Evolutionary conservation across 2,329 filamentous ascomycete species (phyloP).

Genomic region (Colletotrichum costaricense): DNA sequence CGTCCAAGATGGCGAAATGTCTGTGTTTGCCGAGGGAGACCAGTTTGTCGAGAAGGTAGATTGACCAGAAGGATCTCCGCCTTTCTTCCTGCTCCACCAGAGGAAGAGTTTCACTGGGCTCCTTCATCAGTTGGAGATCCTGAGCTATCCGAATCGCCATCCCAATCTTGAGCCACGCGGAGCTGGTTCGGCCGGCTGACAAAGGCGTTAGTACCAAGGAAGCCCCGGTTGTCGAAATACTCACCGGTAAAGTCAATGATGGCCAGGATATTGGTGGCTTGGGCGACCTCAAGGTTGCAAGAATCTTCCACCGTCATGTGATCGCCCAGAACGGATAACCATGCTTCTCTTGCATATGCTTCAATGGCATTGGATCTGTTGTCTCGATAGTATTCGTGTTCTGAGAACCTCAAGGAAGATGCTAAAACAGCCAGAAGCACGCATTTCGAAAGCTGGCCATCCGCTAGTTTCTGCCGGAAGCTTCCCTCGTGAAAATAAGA

Average conservation of each 20-base stretch:
- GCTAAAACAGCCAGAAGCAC: too few relatives aligned
- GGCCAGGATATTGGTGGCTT: too few relatives aligned
- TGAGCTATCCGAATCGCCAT: too few relatives aligned
- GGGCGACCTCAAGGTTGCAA: too few relatives aligned
- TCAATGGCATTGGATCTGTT: not conserved
- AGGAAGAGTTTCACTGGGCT: conserved; percentile 39
- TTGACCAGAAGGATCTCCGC: conserved; percentile 50
- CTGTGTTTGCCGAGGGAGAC: conserved; percentile 48
- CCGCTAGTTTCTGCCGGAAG: conserved; percentile 44
- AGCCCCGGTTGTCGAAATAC: too few relatives aligned
- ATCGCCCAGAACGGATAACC: not conserved
- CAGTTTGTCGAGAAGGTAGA: conserved; percentile 50
- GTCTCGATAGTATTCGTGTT: not conserved
- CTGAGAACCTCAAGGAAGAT: too few relatives aligned
- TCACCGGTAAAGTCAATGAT: too few relatives aligned
- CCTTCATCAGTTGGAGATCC: conserved; percentile 42
- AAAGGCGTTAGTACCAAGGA: too few relatives aligned
- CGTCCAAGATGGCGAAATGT: conserved; percentile 47
- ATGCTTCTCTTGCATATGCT: not conserved
- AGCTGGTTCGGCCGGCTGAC: too few relatives aligned
- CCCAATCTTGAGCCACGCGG: too few relatives aligned
- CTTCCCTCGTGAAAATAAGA: conserved; percentile 48
- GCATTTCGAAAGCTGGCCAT: too few relatives aligned
- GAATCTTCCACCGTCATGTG: too few relatives aligned
- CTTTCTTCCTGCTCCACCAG: conserved; percentile 45